These are phyloP conservation scores for Lunasporangiospora selenospora DNA, from an alignment of 192 early-diverging fungal genomes.

Conservation along the genomic window DNA sequence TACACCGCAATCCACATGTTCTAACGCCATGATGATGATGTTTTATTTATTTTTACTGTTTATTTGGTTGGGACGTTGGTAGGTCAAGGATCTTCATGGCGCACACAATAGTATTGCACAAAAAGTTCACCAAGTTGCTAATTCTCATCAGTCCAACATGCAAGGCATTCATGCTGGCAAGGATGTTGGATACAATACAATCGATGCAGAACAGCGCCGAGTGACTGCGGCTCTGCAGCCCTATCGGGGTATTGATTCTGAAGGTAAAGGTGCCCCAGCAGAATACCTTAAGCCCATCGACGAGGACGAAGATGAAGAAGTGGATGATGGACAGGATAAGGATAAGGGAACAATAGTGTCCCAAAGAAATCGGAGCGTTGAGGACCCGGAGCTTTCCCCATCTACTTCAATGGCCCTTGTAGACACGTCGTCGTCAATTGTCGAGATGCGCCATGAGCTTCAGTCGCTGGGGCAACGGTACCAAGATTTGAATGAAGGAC, in stretches of 20 bases:
- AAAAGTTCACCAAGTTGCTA: conserved; percentile 45
- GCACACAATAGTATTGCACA: conserved; percentile 47
- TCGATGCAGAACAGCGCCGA: conserved; percentile 25
- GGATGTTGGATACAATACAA: conserved; percentile 29
- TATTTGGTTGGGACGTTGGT: too few relatives aligned
- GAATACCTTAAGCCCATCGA: conserved; percentile 23
- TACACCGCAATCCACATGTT: too few relatives aligned
- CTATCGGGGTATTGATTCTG: conserved; percentile 32
- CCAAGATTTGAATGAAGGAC: conserved; percentile 43
- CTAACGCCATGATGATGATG: too few relatives aligned
- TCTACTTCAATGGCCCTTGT: conserved; percentile 6
- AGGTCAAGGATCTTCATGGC: conserved; percentile 47
- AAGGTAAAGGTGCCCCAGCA: conserved; percentile 20
- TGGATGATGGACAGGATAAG: too few relatives aligned
- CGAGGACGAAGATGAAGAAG: conserved; percentile 4
- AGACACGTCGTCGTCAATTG: conserved; percentile 23
- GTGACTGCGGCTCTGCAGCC: conserved; percentile 20
- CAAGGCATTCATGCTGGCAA: conserved; percentile 36
- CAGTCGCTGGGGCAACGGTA: conserved; percentile 32
- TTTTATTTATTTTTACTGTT: too few relatives aligned
- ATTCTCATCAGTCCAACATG: conserved; percentile 46
- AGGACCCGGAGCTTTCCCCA: too few relatives aligned
- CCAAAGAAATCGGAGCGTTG: too few relatives aligned
- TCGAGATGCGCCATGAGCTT: conserved; percentile 37
- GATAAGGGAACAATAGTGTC: too few relatives aligned